Evolutionary conservation across 768 basidiomycete species (phyloP).

Genomic region (Rhodotorula paludigena): DNA sequence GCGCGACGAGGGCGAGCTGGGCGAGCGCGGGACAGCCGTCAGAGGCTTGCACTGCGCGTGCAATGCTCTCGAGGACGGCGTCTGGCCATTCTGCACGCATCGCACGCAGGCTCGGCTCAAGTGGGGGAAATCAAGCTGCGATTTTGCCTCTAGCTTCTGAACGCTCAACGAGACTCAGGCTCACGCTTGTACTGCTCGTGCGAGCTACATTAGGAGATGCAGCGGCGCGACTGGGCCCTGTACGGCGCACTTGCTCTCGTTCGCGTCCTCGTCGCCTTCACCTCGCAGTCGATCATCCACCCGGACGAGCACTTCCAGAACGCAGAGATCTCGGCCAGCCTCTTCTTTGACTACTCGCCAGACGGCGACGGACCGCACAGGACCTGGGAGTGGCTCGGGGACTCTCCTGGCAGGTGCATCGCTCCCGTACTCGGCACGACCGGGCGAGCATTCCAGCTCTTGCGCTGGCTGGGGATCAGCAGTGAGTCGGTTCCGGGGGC

Average conservation of each 20-base stretch:
- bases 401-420: constrained; percentile 24
- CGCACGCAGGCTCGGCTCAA: no score
- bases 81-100: not conserved
- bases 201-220: no score
- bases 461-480: not conserved
- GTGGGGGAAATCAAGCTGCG: no score
- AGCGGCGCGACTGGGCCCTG: not conserved
- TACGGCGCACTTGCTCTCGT: constrained; percentile 21
- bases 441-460: constrained; percentile 17
- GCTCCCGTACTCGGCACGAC: constrained; percentile 21
- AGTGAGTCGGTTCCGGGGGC: no score
- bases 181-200: no score
- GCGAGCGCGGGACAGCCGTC: not conserved
- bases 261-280: constrained; percentile 33
- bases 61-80: not conserved
- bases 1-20: constrained; percentile 10
- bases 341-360: constrained; percentile 8
- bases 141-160: no score
- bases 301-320: constrained; percentile 42
- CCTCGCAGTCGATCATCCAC: constrained; percentile 32
- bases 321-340: constrained; percentile 27
- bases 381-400: constrained; percentile 37
- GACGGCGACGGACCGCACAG: not conserved
- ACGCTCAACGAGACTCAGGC: no score
- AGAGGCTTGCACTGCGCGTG: not conserved